Evolutionary conservation across 2,329 filamentous ascomycete species (phyloP), one percentile per base, ranked within the genome.

Genomic region (Stachybotrys echinatus): DNA sequence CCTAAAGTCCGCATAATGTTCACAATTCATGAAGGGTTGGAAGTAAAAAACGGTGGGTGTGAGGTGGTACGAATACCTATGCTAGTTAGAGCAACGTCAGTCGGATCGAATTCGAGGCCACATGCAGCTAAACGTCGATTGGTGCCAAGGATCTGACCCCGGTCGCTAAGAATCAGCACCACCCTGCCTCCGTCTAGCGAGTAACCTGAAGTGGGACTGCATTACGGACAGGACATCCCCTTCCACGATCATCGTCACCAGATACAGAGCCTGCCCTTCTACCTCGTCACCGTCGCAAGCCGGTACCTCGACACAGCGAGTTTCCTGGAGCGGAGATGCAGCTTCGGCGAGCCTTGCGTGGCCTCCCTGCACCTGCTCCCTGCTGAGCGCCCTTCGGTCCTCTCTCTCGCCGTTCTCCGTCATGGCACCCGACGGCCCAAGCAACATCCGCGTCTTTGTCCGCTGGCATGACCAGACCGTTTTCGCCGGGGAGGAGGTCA

Each of bases 401-500:
- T 34, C 46, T 27, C 42, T 43, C 56, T 56, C 52, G n/a, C n/a
- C n/a, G n/a, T n/a, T n/a, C 48, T 51, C 52, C 64, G 71, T 58
- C 64, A 81, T 80, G 77, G 67, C 75, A 58, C 67, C 74, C 58
- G 74, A 78, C 61, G 65, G 62, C 57, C 61, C 67, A 54, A 75
- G 74, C 71, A 92, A 95, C 75, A 90, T 99, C 67, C 88, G 92
- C 69, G 92, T 96, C 70, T 96, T 92, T 68, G 89, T 99, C 69
- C 85, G 87, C 73, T 99, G 92, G 88, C 87, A 90, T 68, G 89
- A 95, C 65, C 85, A 92, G 68, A 92, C 89, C 54, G 89, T 99
- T 61, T 99, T 97, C 72, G 89, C 94, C 50, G 94, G 94, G 70
- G 94, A 99, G 76, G 88, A 96, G 64, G 82, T 97, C 64, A 89